Evolutionary conservation across 495 filamentous ascomycete species (phyloP).

Genomic region (Pyrenula massariospora): DNA sequence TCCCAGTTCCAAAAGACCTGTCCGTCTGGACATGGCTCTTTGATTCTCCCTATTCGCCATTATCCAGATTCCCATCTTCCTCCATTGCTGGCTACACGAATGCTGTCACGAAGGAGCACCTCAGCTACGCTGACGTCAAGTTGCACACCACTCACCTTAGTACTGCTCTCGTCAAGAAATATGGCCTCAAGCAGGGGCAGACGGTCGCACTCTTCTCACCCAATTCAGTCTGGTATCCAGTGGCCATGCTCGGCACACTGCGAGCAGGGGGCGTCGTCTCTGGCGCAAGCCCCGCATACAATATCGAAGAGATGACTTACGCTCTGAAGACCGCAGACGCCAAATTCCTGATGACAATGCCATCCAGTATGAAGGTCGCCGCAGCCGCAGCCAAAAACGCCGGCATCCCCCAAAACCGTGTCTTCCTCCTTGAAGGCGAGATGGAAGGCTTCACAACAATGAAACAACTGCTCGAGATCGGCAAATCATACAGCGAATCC

Average conservation of each 20-base stretch:
- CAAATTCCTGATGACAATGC: conserved; percentile 43
- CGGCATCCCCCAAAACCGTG: conserved; percentile 33
- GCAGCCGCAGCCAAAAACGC: conserved; percentile 36
- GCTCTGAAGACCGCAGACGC: conserved; percentile 40
- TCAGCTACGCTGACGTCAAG: conserved; percentile 40
- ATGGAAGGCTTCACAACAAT: conserved; percentile 34
- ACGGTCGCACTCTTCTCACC: conserved; percentile 43
- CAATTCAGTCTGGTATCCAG: conserved; percentile 51
- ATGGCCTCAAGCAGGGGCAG: conserved; percentile 34
- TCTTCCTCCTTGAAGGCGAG: conserved; percentile 44
- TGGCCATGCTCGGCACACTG: conserved; percentile 42
- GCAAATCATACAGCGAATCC: conserved; percentile 19
- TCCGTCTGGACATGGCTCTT: conserved; percentile 53
- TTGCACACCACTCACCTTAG: conserved; percentile 39
- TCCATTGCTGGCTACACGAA: conserved; percentile 40
- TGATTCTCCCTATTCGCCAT: conserved; percentile 34
- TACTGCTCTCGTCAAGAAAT: conserved; percentile 39
- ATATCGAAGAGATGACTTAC: conserved; percentile 51
- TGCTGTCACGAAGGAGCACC: conserved; percentile 39
- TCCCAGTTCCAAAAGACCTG: conserved; percentile 37
- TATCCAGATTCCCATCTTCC: conserved; percentile 19
- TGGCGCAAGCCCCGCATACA: conserved; percentile 47
- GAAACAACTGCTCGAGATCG: conserved; percentile 33
- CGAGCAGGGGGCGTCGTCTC: conserved; percentile 40
- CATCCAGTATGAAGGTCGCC: conserved; percentile 35